A percentile compares a stretch with the other conserved stretches of the same genome.
These are phyloP conservation scores for Abortiporus biennis DNA, from an alignment of 1,284 basidiomycete species.

Conservation along the genomic window DNA sequence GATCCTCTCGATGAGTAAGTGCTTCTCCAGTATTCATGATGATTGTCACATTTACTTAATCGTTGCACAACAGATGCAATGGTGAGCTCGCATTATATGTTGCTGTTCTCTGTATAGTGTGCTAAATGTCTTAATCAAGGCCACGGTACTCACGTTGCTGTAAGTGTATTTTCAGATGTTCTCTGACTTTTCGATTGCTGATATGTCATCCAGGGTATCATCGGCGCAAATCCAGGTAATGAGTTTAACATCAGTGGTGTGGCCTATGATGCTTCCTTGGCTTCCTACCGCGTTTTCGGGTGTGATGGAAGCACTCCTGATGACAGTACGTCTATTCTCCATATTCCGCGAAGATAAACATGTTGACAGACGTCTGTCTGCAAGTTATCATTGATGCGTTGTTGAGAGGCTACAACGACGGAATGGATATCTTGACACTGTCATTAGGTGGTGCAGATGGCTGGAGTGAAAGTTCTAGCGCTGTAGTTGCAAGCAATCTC, in stretches of 20 bases:
- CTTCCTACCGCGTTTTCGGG: slow-evolving; percentile 44
- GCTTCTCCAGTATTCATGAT: too few species aligned
- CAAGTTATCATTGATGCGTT: slow-evolving; percentile 47
- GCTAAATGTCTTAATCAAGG: too few species aligned
- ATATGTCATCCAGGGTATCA: slow-evolving; percentile 43
- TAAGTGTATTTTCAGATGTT: slow-evolving; percentile 17
- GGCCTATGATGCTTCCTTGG: slow-evolving; percentile 38
- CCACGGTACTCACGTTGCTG: slow-evolving; percentile 59
- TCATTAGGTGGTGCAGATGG: slow-evolving; percentile 54
- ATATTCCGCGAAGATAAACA: background rate
- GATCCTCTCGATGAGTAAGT: slow-evolving; percentile 45
- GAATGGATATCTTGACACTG: slow-evolving; percentile 56
- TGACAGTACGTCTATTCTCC: slow-evolving; percentile 30
- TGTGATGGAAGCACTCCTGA: slow-evolving; percentile 38
- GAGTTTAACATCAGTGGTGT: slow-evolving; percentile 49
- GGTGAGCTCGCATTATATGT: too few species aligned
- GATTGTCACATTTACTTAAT: too few species aligned
- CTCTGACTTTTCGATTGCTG: background rate
- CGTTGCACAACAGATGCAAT: too few species aligned
- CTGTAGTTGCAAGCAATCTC: slow-evolving; percentile 52
- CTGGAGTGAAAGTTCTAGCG: slow-evolving; percentile 47
- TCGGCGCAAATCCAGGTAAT: slow-evolving; percentile 53
- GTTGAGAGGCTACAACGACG: slow-evolving; percentile 38
- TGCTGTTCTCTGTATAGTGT: too few species aligned
- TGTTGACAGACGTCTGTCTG: background rate